Base-by-base conservation (phyloP, 139 green algal species). In the Diplosphaera chodatii region DNA sequence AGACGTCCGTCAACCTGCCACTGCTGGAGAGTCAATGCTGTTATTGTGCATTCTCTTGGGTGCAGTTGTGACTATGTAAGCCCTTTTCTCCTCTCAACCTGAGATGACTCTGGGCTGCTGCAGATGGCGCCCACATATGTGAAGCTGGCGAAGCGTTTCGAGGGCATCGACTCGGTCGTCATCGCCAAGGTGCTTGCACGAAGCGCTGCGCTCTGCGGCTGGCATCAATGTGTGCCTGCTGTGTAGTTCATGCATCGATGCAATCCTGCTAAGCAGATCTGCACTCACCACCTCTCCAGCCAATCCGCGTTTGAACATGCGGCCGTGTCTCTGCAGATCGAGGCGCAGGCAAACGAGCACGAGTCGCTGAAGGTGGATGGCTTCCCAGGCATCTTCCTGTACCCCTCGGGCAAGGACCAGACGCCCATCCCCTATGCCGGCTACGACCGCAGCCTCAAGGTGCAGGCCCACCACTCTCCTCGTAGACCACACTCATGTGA, bases 341-440 rank as follows among this genome's bases (percentile, higher is more conserved):
- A 92, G 68, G 87, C 85, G 77, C 91, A 85, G 55, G 82, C 88
- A 72, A 92, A 92, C 74, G 87, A 92, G 83, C 87, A 92, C 63
- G 62, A 78, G 8, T 69, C 84, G 22, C 64, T 92, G 0, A 82
- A 89, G 30, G 82, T 85, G 32, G 82, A 89, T 78, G 84, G 85
- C 75, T 92, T 86, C 80, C 87, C 87, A 55, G 88, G 80, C 56
- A 82, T 92, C 63, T 41, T 90, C 32, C 84, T 92, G 71, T 87
- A 77, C 80, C 85, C 87, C n/a, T 82, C 86, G 29, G 78, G 72
- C 41, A 62, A 71, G 48, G 73, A 74, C 40, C 27, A 75, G n/a
- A 78, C 69, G 41, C 68, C 78, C 31, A 66, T 85, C 33, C 21
- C 63, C 15, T 84, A 83, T 22, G 73, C 74, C 27, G 82, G 76